Percentiles rank a stretch among this genome's conserved stretches.
These are phyloP conservation scores for Cystofilobasidium capitatum DNA, from an alignment of 768 basidiomycete genomes.

Conservation along the genomic window DNA sequence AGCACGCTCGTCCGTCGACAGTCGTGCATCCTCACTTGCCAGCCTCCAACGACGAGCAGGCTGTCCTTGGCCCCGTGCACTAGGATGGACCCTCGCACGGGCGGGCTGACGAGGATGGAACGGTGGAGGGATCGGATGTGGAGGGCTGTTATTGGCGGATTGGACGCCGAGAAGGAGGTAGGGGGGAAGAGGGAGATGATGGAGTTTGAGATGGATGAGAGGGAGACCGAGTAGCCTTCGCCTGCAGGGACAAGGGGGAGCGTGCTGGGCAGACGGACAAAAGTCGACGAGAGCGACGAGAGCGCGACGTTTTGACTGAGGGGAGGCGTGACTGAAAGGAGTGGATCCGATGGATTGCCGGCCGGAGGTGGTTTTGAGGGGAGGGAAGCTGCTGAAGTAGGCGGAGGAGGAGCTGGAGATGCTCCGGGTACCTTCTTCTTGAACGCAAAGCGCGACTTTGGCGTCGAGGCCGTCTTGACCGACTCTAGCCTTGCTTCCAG, in stretches of 20 bases:
- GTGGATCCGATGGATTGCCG: not conserved
- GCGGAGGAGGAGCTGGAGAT: not conserved
- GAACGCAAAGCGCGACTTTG: slow-evolving; percentile 12
- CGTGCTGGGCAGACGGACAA: not conserved
- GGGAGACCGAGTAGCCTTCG: slow-evolving; percentile 10
- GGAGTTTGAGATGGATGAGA: slow-evolving; percentile 7
- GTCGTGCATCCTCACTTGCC: slow-evolving; percentile 20
- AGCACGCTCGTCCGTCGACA: not conserved
- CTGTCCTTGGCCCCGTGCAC: not conserved
- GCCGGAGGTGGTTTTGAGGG: not conserved
- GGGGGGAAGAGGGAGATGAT: slow-evolving; percentile 11
- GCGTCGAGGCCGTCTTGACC: not conserved
- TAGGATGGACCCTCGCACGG: slow-evolving; percentile 3
- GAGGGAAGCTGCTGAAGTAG: not conserved
- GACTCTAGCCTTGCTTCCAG: not conserved
- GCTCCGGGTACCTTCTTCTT: slow-evolving; percentile 3
- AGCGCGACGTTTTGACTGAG: slow-evolving; percentile 5
- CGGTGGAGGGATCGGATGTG: slow-evolving; percentile 6
- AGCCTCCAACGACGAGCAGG: slow-evolving; percentile 5
- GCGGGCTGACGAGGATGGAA: slow-evolving; percentile 3
- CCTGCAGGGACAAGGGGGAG: not conserved
- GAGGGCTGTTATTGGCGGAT: slow-evolving; percentile 1
- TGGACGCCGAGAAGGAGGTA: not conserved
- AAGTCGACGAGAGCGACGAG: not conserved
- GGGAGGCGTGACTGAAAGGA: not conserved